phyloP scores from a whole-genome alignment of 164 flowering plant genomes.

The Umbilicus rupestris region DNA sequence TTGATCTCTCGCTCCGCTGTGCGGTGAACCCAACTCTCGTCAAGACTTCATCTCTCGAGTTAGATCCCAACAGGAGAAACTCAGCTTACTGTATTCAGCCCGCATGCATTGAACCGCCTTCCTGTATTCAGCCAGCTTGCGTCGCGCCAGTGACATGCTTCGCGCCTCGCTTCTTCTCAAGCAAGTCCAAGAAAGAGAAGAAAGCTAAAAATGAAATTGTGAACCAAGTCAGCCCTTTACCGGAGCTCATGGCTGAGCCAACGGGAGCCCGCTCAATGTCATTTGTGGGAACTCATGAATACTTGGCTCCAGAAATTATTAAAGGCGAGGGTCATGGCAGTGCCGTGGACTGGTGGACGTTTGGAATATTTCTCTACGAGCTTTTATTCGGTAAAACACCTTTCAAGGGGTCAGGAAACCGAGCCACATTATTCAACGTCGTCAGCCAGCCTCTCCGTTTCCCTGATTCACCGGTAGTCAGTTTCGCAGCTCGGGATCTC shows the following conservation, averaged over 20 bases:
- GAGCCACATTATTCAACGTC: conserved; percentile 79
- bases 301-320: conserved; percentile 84
- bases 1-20: conserved; percentile 86
- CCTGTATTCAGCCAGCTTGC: conserved; percentile 83
- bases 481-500: conserved; percentile 73
- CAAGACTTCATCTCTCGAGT: conserved; percentile 41
- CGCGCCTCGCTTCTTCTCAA: conserved; percentile 59
- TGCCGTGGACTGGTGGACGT: conserved; percentile 98
- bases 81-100: conserved; percentile 69
- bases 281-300: conserved; percentile 89
- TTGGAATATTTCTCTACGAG: conserved; percentile 79
- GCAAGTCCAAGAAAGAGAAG: conserved; percentile 68
- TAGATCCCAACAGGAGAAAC: conserved; percentile 50
- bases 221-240: conserved; percentile 76
- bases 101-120: conserved; percentile 64
- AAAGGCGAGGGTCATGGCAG: conserved; percentile 97
- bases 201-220: conserved; percentile 53
- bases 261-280: conserved; percentile 89
- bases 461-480: conserved; percentile 74
- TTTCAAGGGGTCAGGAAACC: conserved; percentile 81
- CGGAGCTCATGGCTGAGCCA: conserved; percentile 88
- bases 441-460: conserved; percentile 81
- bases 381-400: conserved; percentile 86
- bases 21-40: conserved; percentile 74
- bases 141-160: conserved; percentile 77